Percentiles rank a stretch among this genome's conserved stretches.
Evolutionary conservation across 805 yeast species (phyloP).

Genomic region (Saccharomyces eubayanus): DNA sequence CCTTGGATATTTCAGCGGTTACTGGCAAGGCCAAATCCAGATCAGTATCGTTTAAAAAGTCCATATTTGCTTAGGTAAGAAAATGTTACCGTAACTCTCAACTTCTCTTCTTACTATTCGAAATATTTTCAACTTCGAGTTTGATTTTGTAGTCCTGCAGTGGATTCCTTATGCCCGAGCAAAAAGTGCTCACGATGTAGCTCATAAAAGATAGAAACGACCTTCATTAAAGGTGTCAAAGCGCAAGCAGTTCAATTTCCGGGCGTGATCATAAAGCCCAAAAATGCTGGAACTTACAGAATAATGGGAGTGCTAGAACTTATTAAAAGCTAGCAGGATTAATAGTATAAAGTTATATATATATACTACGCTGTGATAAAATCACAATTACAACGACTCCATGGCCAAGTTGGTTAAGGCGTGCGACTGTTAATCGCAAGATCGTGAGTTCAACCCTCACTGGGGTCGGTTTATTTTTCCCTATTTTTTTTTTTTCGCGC

Average conservation of each 20-base stretch:
- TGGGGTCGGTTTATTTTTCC: constrained; percentile 37
- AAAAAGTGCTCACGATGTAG: not conserved
- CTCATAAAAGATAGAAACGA: not conserved
- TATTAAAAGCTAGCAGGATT: too few relatives aligned
- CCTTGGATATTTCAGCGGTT: constrained; percentile 22
- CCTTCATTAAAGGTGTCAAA: not conserved
- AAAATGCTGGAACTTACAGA: too few relatives aligned
- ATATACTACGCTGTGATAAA: too few relatives aligned
- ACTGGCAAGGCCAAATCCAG: constrained; percentile 21
- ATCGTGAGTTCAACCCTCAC: constrained; percentile 55
- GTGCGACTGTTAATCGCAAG: constrained; percentile 60
- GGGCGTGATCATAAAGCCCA: too few relatives aligned
- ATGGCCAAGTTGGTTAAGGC: constrained; percentile 58
- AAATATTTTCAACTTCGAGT: not conserved
- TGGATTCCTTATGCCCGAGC: not conserved
- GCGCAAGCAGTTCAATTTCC: too few relatives aligned
- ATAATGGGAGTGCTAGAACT: too few relatives aligned
- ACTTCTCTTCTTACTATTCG: not conserved
- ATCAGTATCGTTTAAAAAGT: constrained; percentile 19
- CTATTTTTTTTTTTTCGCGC: too few relatives aligned
- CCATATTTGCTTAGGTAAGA: constrained; percentile 10
- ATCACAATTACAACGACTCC: constrained; percentile 30
- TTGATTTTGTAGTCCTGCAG: not conserved
- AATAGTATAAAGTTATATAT: too few relatives aligned
- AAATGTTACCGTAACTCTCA: not conserved